These are phyloP conservation scores for Xylaria arbuscula DNA, from an alignment of 2,329 filamentous ascomycete species.

Conservation along the genomic window DNA sequence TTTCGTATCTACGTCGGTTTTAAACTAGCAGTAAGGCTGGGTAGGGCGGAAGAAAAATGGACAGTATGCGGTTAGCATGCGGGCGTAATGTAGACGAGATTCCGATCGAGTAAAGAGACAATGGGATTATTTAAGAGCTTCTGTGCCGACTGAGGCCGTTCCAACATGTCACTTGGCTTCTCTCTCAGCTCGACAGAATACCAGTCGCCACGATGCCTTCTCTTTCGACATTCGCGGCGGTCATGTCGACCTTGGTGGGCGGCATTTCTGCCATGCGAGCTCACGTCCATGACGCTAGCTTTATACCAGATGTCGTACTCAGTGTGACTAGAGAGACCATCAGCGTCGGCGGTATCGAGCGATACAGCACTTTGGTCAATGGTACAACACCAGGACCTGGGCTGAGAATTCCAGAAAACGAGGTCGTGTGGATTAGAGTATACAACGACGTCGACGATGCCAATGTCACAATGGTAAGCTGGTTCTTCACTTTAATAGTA, in stretches of 20 bases:
- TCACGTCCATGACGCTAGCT: constrained; percentile 29
- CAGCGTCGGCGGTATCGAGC: constrained; percentile 31
- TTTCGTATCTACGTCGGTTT: background rate
- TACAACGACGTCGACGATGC: constrained; percentile 32
- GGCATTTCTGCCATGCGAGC: constrained; percentile 13
- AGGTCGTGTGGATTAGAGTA: constrained; percentile 34
- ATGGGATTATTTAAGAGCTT: background rate
- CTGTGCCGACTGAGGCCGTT: background rate
- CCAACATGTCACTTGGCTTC: background rate
- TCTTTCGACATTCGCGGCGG: constrained; percentile 9
- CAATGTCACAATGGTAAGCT: constrained; percentile 30
- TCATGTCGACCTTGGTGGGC: constrained; percentile 11
- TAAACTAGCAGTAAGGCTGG: constrained; percentile 10
- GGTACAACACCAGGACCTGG: constrained; percentile 23
- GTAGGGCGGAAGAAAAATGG: background rate
- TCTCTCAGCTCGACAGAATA: background rate
- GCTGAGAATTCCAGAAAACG: constrained; percentile 24
- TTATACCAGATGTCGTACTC: constrained; percentile 32
- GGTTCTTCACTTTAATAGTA: background rate
- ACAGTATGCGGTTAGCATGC: background rate
- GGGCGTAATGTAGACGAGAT: background rate
- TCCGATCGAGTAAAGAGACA: background rate
- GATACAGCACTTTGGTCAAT: constrained; percentile 33
- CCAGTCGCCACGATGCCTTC: constrained; percentile 17
- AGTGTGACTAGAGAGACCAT: constrained; percentile 31